Conservation (phyloP, 306 rosid genomes). For the Rosa chinensis region DNA sequence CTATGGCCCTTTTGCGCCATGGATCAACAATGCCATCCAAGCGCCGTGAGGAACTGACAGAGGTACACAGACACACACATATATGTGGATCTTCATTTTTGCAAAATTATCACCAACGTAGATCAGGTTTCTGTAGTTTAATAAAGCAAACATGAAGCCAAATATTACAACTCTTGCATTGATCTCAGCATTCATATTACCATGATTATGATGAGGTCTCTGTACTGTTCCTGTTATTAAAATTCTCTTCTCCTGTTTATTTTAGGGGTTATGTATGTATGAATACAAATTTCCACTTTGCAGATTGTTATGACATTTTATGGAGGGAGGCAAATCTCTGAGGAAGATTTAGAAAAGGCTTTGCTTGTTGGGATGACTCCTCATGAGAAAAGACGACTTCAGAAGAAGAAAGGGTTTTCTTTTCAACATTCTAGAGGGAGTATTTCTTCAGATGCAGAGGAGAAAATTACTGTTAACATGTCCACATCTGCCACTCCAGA, state of each 20-base stretch:
- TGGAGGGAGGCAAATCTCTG: conserved; percentile 84
- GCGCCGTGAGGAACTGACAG: conserved; percentile 71
- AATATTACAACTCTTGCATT: background rate
- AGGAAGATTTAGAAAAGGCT: conserved; percentile 81
- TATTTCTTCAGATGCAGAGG: conserved; percentile 34
- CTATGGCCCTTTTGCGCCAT: conserved; percentile 89
- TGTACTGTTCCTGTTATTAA: background rate
- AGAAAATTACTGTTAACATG: conserved; percentile 30
- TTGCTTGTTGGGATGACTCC: conserved; percentile 87
- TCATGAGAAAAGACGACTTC: conserved; percentile 71
- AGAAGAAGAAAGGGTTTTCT: conserved; percentile 65
- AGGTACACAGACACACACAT: conserved; percentile 40
- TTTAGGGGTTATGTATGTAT: conserved; percentile 1
- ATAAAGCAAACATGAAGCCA: conserved; percentile 18
- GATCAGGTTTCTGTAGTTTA: conserved; percentile 12
- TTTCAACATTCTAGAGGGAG: conserved; percentile 40
- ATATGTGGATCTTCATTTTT: background rate
- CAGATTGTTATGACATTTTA: conserved; percentile 78
- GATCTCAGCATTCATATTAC: background rate
- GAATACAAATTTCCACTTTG: conserved; percentile 15
- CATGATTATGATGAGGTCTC: background rate
- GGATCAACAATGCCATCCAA: conserved; percentile 86
- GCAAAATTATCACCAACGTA: background rate
- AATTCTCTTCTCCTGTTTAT: background rate
- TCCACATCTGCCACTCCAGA: conserved; percentile 26